Conservation (phyloP, 371 early-diverging fungal species). For the Apophysomyces ossiformis region DNA sequence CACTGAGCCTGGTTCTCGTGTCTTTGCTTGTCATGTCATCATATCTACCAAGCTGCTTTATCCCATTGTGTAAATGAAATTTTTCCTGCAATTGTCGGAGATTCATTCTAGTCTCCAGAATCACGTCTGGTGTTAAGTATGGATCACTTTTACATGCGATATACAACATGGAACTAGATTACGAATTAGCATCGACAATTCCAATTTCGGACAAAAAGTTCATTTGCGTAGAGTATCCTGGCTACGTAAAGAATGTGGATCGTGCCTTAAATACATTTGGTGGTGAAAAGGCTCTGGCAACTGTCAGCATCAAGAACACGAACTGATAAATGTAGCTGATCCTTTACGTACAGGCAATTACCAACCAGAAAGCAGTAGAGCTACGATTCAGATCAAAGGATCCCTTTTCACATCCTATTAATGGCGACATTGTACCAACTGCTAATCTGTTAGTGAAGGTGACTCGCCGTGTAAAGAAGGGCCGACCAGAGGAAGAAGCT, state of each 20-base stretch:
- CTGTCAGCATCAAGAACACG: conserved; percentile 17
- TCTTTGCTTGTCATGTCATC: no score
- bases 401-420: conserved; percentile 68
- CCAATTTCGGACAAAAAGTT: conserved; percentile 37
- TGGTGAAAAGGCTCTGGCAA: conserved; percentile 44
- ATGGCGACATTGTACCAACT: conserved; percentile 55
- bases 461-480: conserved; percentile 51
- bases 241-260: conserved; percentile 47
- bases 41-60: no score
- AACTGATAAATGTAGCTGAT: neutral
- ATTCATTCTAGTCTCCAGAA: no score
- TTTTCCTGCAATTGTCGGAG: no score
- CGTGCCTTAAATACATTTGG: conserved; percentile 57
- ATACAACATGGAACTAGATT: neutral
- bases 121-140: no score
- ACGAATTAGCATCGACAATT: conserved; percentile 1
- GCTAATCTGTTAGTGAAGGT: conserved; percentile 64
- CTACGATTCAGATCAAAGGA: conserved; percentile 58
- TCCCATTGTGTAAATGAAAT: no score
- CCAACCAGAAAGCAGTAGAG: conserved; percentile 37
- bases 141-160: no score
- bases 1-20: no score
- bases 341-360: conserved; percentile 17
- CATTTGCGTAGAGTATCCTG: conserved; percentile 67
- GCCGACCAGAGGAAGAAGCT: conserved; percentile 32